Evolutionary conservation across 2,329 filamentous ascomycete genomes (phyloP).

Genomic region (Ceratocystis diversiconidia): DNA sequence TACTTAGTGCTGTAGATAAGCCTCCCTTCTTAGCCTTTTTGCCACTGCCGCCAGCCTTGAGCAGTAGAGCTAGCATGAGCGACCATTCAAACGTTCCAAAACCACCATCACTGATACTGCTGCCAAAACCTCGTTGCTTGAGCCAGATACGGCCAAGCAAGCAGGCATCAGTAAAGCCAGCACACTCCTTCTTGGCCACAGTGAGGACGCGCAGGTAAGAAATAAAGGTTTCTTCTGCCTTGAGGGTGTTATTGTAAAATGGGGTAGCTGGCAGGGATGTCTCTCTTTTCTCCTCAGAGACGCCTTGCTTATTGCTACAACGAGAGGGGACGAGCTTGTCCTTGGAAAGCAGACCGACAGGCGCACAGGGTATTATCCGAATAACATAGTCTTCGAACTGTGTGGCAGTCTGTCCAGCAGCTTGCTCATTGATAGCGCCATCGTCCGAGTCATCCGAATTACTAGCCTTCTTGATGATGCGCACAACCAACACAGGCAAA

Average conservation of each 20-base stretch:
- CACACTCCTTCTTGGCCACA: slow-evolving; percentile 51
- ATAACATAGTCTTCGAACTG: slow-evolving; percentile 40
- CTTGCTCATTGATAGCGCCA: slow-evolving; percentile 16
- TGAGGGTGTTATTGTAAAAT: slow-evolving; percentile 78
- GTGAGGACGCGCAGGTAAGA: slow-evolving; percentile 65
- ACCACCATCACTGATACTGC: slow-evolving; percentile 57
- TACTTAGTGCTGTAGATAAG: slow-evolving; percentile 68
- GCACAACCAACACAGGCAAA: slow-evolving; percentile 49
- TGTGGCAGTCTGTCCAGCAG: slow-evolving; percentile 19
- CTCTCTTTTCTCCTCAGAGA: slow-evolving; percentile 31
- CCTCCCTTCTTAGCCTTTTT: slow-evolving; percentile 43
- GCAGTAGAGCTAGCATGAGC: slow-evolving; percentile 60
- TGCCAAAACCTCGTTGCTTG: slow-evolving; percentile 67
- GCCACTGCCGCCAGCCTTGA: slow-evolving; percentile 47
- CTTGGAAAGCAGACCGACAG: slow-evolving; percentile 53
- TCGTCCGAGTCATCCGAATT: slow-evolving; percentile 14
- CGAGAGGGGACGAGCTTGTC: slow-evolving; percentile 52
- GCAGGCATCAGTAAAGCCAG: slow-evolving; percentile 69
- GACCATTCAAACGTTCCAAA: slow-evolving; percentile 93
- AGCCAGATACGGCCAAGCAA: slow-evolving; percentile 81
- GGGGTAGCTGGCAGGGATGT: slow-evolving; percentile 42
- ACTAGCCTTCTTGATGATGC: slow-evolving; percentile 20
- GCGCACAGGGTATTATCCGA: slow-evolving; percentile 61
- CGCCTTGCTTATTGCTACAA: slow-evolving; percentile 50
- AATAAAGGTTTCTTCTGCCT: slow-evolving; percentile 59